Conservation (phyloP, 1,139 yeast genomes). For the Nakaseomyces uthaithaninus region DNA sequence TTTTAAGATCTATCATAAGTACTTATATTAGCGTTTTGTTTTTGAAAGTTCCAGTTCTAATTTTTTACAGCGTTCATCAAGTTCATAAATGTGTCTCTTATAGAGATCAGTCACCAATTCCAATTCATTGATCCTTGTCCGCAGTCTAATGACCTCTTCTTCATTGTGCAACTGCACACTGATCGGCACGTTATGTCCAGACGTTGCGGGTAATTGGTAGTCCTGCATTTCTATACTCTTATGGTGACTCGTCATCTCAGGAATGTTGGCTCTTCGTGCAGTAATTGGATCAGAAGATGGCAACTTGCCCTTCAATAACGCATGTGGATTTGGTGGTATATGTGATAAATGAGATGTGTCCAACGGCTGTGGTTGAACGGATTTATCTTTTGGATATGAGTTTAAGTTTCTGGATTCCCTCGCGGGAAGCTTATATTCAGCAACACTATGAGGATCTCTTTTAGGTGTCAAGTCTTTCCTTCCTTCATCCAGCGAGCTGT, state of each 20-base stretch:
- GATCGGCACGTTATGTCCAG: constrained; percentile 1
- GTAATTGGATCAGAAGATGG: neutral
- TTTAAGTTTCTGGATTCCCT: neutral
- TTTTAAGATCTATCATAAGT: no score
- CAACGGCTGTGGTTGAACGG: constrained; percentile 4
- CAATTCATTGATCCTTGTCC: constrained; percentile 77
- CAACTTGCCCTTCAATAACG: neutral
- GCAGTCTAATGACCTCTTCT: constrained; percentile 47
- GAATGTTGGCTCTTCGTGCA: neutral
- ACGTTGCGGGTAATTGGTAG: neutral
- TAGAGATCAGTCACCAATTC: constrained; percentile 85
- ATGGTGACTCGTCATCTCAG: neutral
- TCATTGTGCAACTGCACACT: constrained; percentile 18
- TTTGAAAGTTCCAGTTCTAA: constrained; percentile 16
- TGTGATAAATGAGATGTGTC: constrained; percentile 5
- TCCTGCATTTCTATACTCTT: constrained; percentile 1
- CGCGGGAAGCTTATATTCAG: neutral
- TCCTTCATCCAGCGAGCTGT: constrained; percentile 1
- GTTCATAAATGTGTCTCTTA: constrained; percentile 70
- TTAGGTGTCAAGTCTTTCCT: neutral
- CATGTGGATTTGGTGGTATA: constrained; percentile 1
- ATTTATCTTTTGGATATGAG: constrained; percentile 3
- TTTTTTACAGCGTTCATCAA: constrained; percentile 39
- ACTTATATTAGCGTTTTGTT: constrained; percentile 3
- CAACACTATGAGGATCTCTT: neutral